Evolutionary conservation across 495 filamentous ascomycete genomes (phyloP), one percentile per base, ranked within the genome.

Genomic region (Monascus purpureus): DNA sequence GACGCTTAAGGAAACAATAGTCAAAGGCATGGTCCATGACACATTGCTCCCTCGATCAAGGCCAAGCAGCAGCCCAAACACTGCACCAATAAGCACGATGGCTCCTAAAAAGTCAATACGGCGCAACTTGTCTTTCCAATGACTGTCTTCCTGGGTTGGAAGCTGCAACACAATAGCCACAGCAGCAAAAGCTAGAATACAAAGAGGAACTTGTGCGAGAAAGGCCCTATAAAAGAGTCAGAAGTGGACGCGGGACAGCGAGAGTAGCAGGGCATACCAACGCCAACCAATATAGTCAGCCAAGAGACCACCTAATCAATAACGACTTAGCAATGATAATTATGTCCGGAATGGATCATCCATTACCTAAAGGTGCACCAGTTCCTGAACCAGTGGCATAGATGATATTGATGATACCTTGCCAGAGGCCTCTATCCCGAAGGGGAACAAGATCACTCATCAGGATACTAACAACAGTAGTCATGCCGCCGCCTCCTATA

Each of bases 401-500:
- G 28, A 90, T 67, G 46, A 90, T 74, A 43, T 90, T 92, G 42
- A 88, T 62, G 28, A 86, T 70, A 13, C 84, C 82, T 50, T 92
- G 84, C 72, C 77, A 92, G 8, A 77, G 63, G 3, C 81, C 84
- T 39, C 83, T 53, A 32, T 86, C 74, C n/a, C 79, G 64, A 31
- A 93, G 59, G 6, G 80, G 65, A 3, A 92, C 67, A 12, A 87
- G 65, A 49, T 93, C 85, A 31, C 72, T 80, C 36, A 93, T 52
- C 18, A 93, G 52, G 31, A 93, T 88, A 33, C 58, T 72, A 26
- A 80, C 80, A 30, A 90, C 72, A 3, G 78, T 78, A 2, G 76
- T 83, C 82, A 92, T 88, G 13, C 84, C 85, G 16, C 81, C 84
- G 13, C 82, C 85, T 8, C 83, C 84, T 37, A 87, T 73, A 4